A percentile compares a stretch with the other conserved stretches of the same genome.
Evolutionary conservation across 345 rosid genomes (phyloP).

Genomic region (Brassica juncea): DNA sequence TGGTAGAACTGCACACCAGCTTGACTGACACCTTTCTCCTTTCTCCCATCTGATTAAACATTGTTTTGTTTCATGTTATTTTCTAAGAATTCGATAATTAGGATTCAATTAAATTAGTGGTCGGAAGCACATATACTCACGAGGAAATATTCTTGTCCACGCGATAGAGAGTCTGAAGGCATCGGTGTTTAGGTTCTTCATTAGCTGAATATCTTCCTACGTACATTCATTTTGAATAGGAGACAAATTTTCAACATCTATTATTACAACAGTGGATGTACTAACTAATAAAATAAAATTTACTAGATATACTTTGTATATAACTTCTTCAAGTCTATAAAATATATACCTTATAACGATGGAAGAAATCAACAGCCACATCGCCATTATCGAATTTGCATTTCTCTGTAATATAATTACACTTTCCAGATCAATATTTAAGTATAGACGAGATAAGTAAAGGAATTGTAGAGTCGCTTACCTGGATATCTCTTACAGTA

Average conservation of each 20-base stretch:
- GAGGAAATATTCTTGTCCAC: slow-evolving; percentile 55
- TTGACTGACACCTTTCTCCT: slow-evolving; percentile 44
- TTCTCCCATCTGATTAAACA: slow-evolving; percentile 44
- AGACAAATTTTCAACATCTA: background rate
- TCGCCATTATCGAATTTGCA: no score
- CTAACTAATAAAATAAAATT: background rate
- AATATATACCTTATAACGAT: slow-evolving; percentile 36
- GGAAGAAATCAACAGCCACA: no score
- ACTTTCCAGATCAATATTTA: no score
- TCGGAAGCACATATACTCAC: slow-evolving; percentile 26
- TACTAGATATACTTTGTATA: background rate
- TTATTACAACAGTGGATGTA: background rate
- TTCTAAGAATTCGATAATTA: background rate
- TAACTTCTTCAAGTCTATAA: background rate
- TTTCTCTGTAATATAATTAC: no score
- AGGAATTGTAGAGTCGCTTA: no score
- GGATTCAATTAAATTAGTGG: background rate
- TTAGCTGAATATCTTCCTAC: slow-evolving; percentile 46
- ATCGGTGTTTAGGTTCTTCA: slow-evolving; percentile 47
- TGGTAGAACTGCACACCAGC: slow-evolving; percentile 51
- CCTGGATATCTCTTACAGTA: no score
- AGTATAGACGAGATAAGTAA: no score
- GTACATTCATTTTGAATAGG: background rate
- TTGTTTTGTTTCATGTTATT: background rate
- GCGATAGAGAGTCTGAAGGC: slow-evolving; percentile 55